Percentiles rank a stretch among this genome's conserved stretches.
Conservation (phyloP, 2,329 filamentous ascomycete genomes). For the Epichloe aotearoae region DNA sequence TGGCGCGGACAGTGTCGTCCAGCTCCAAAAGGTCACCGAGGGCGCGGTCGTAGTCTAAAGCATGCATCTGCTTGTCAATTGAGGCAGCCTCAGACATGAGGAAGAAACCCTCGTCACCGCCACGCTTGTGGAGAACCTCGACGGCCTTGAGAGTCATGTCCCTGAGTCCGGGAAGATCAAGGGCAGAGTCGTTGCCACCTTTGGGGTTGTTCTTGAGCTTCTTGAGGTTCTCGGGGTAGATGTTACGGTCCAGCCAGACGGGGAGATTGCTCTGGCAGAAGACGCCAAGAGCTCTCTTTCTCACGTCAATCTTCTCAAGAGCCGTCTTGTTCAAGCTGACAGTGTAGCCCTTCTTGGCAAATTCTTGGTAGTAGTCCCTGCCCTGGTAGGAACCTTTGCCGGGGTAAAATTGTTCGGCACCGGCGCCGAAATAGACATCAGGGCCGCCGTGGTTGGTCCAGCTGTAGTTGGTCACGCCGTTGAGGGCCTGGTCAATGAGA, state of each 20-base stretch:
- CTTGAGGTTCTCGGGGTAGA: conserved; percentile 59
- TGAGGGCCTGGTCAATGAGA: conserved; percentile 63
- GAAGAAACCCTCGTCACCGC: conserved; percentile 64
- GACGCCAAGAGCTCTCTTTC: conserved; percentile 58
- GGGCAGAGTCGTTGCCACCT: conserved; percentile 49
- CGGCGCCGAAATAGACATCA: conserved; percentile 72
- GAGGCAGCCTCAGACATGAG: conserved; percentile 78
- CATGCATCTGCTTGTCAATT: conserved; percentile 85
- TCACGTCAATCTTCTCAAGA: conserved; percentile 42
- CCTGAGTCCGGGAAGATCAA: conserved; percentile 70
- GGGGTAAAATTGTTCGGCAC: conserved; percentile 67
- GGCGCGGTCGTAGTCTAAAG: conserved; percentile 72
- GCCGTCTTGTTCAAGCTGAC: conserved; percentile 63
- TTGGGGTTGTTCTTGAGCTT: conserved; percentile 54
- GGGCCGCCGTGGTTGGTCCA: conserved; percentile 65
- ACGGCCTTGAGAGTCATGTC: conserved; percentile 85
- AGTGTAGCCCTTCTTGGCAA: conserved; percentile 58
- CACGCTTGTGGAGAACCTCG: conserved; percentile 57
- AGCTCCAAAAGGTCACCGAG: conserved; percentile 76
- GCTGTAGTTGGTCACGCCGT: conserved; percentile 66
- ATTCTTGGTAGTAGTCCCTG: conserved; percentile 69
- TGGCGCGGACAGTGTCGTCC: conserved; percentile 69
- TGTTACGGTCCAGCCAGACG: conserved; percentile 76
- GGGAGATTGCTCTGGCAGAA: conserved; percentile 65
- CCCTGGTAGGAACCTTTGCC: conserved; percentile 51